These are phyloP conservation scores for Pistacia integerrima DNA, from an alignment of 345 rosid species.

Conservation along the genomic window DNA sequence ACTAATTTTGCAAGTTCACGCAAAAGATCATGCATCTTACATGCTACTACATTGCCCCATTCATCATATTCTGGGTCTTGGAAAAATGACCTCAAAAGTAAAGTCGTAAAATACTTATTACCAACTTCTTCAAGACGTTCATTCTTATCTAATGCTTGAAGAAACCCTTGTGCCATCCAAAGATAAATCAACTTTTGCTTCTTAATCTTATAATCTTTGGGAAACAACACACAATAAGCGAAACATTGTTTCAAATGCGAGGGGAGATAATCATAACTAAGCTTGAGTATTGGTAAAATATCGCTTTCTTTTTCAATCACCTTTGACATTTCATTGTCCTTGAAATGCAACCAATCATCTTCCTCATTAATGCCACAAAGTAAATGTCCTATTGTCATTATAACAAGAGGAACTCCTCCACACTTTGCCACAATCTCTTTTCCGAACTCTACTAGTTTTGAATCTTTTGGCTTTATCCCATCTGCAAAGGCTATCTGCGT, in stretches of 20 bases:
- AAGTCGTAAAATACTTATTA: background rate
- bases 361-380: slow-evolving; percentile 1
- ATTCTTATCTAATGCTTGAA: background rate
- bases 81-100: slow-evolving; percentile 4
- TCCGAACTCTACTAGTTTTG: slow-evolving; percentile 11
- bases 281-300: too few relatives aligned
- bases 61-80: slow-evolving; percentile 6
- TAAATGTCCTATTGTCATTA: slow-evolving; percentile 15
- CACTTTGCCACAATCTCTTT: slow-evolving; percentile 18
- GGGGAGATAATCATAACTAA: background rate
- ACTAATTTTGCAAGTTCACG: too few relatives aligned
- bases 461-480: background rate
- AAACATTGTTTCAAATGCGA: slow-evolving; percentile 38
- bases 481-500: background rate
- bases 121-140: background rate
- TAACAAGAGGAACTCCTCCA: slow-evolving; percentile 22
- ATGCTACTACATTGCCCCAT: background rate
- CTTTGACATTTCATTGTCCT: background rate
- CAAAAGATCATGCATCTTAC: background rate
- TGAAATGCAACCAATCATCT: slow-evolving; percentile 18
- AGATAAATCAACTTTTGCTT: slow-evolving; percentile 15
- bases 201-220: background rate
- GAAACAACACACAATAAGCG: slow-evolving; percentile 16
- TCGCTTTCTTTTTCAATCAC: too few relatives aligned
- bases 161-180: slow-evolving; percentile 33